Conservation (phyloP, 2,329 filamentous ascomycete species). For the Echinosphaeria canescens region DNA sequence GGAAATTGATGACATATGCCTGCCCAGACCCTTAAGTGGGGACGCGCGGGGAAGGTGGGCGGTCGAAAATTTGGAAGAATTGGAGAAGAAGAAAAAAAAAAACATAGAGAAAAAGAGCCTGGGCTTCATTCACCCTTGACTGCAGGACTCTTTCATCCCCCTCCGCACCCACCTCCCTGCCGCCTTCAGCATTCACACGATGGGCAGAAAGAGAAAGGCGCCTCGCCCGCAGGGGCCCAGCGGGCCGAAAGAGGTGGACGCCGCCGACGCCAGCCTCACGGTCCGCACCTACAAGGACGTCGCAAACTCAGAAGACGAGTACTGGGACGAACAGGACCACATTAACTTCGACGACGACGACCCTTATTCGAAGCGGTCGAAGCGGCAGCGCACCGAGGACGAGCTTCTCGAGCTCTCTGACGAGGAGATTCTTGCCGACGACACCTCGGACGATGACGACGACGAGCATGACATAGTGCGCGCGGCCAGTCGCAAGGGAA, state of each 20-base stretch:
- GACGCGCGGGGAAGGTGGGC: too few relatives aligned
- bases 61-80: too few relatives aligned
- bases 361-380: conserved; percentile 54
- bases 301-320: conserved; percentile 86
- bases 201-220: conserved; percentile 54
- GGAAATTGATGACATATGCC: too few relatives aligned
- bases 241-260: conserved; percentile 31
- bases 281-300: conserved; percentile 59
- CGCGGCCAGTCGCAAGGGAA: conserved; percentile 11
- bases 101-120: too few relatives aligned
- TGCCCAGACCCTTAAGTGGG: too few relatives aligned
- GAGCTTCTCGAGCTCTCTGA: conserved; percentile 35
- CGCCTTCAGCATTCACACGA: too few relatives aligned
- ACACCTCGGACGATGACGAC: conserved; percentile 4
- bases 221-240: conserved; percentile 22
- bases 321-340: conserved; percentile 70
- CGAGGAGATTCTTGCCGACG: conserved; percentile 25
- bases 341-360: conserved; percentile 60
- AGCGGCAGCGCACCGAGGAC: conserved; percentile 56
- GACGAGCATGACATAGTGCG: conserved; percentile 9
- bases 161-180: too few relatives aligned
- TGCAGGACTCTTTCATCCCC: too few relatives aligned
- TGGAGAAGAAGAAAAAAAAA: too few relatives aligned
- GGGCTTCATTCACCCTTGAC: too few relatives aligned
- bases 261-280: conserved; percentile 37